Evolutionary conservation across 495 filamentous ascomycete species (phyloP), one percentile per base, ranked within the genome.

Genomic region (Trypethelium eluteriae): DNA sequence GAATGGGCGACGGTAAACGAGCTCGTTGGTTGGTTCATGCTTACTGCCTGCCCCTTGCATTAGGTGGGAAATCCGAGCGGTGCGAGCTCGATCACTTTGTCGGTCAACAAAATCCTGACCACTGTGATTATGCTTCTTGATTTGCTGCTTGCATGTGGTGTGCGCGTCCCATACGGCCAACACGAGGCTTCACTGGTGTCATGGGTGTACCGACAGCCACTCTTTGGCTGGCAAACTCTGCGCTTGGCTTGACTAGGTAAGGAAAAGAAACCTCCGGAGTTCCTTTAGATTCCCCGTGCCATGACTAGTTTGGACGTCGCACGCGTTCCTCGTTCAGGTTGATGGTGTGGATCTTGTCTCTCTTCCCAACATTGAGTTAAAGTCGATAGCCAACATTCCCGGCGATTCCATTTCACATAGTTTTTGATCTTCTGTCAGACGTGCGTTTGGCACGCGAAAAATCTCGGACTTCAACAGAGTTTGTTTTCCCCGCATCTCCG

Each of bases 1-100:
- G 53, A 59, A 59, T 32, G 53, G 25, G 53, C 18, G n/a, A n/a
- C n/a, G n/a, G n/a, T n/a, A n/a, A n/a, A n/a, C n/a, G 53, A 35
- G 53, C 53, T 36, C 18, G 53, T 59, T 59, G 53, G 53, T 59
- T 36, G 53, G 32, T 3, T 59, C 1, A 14, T 35, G 32, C 25
- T 36, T 7, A 18, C 53, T 36, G 6, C 36, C 6, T 7, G 25
- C 53, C 32, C 53, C 53, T 59, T 10, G 49, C 53, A 59, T 59
- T 36, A 6, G 11, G 53, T 32, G 32, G 36, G 25, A 59, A 59
- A 59, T 35, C 25, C 32, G 32, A 59, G 32, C 53, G 36, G 36
- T 35, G 53, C 32, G 32, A 59, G 32, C 53, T 36, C 25, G 53
- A 53, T 11, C 49, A 9, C 18, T 14, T 18, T 25, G 49, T 53